Base-by-base conservation (phyloP, 331 rosid genomes). In the Spiraea crenata region DNA sequence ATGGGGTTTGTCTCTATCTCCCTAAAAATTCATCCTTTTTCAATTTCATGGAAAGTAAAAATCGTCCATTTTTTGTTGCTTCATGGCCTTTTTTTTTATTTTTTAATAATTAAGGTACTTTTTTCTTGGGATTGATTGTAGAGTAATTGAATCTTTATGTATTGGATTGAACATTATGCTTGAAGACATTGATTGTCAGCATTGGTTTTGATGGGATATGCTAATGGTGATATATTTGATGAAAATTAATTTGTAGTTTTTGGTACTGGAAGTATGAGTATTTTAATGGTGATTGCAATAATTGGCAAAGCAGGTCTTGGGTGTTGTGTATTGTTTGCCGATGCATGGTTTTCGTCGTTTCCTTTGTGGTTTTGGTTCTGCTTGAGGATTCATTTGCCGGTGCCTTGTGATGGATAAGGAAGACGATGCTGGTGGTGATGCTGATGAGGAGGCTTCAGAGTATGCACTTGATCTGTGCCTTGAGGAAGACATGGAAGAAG, bases 351-450 rank as follows among this genome's bases (percentile, higher is more conserved):
- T 39, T 68, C 25, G 38, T 54, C 9, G 10, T 67, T 67, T 39
- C 17, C 1, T 17, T 20, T 50, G 37, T 20, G 14, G 35, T 20
- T 39, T 10, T 56, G 72, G 72, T 34, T 51, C 46, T 50, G 17
- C 61, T 4, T 15, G 35, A 31, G 17, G 65, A 45, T 44, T 37
- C 9, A 45, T 57, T 56, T 69, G 20, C 54, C 54, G 14, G 42
- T 69, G 15, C 65, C 42, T 70, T 9, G 56, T 44, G 44, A 70
- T 70, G 74, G 74, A 70, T 44, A 31, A 70, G 7, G 56, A 70
- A 42, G 46, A 42, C 6, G 44, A 16, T 56, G 54, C 7, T 31
- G 3, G 44, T 15, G 35, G 52, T 48, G 64, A 62, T 25, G 31
- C 1, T 25, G 47, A 14, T n/a, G 65, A 61, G 19, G 72, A 52